Conservation (phyloP, 164 flowering plant species). For the Litsea cubeba region DNA sequence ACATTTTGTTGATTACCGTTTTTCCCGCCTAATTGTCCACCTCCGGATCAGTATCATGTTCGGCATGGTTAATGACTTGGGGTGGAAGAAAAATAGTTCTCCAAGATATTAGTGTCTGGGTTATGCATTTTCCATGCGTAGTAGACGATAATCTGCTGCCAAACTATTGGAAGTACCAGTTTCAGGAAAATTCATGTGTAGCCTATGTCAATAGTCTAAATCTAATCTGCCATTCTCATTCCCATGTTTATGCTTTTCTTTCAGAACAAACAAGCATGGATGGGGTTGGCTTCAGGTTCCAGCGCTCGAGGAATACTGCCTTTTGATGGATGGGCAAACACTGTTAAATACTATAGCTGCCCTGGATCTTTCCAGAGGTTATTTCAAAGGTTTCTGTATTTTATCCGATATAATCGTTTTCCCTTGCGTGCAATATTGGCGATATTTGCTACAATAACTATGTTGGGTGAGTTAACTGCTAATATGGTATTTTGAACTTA, state of each 20-base stretch:
- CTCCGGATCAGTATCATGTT: too few species aligned
- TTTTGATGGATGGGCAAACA: conserved; percentile 7
- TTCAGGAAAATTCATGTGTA: not conserved
- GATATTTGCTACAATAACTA: conserved; percentile 12
- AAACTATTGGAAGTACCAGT: not conserved
- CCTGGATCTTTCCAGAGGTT: conserved; percentile 10
- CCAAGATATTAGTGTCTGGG: too few species aligned
- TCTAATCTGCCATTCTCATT: not conserved
- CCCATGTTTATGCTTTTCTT: not conserved
- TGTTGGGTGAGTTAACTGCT: conserved; percentile 16
- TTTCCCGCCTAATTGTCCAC: not conserved
- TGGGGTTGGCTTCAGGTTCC: conserved; percentile 12
- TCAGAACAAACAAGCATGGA: conserved; percentile 13
- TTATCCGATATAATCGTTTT: conserved; percentile 9
- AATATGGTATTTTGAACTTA: not conserved
- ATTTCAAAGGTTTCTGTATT: conserved; percentile 14
- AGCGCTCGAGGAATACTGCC: conserved; percentile 10
- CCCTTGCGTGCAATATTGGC: conserved; percentile 9
- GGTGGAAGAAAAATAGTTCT: not conserved
- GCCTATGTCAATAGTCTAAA: not conserved
- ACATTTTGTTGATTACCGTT: not conserved
- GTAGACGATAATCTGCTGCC: not conserved
- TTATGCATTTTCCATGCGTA: too few species aligned
- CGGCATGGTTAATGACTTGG: not conserved
- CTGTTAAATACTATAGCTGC: conserved; percentile 9